Percentiles rank a stretch among this genome's conserved stretches.
Conservation (phyloP, 106 monocot species). For the Dendrobium officinale region DNA sequence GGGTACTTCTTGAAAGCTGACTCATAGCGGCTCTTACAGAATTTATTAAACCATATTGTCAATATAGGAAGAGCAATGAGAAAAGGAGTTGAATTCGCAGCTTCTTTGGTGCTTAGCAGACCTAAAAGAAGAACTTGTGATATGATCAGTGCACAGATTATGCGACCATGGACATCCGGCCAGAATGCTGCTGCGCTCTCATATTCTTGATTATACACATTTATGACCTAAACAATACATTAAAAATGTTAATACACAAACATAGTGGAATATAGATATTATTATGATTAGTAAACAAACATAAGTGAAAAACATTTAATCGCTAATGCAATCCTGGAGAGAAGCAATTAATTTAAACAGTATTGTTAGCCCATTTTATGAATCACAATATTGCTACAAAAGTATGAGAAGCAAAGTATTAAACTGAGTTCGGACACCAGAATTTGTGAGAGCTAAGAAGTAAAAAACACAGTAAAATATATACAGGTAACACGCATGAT, state of each 20-base stretch:
- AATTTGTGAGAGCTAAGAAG: neutral
- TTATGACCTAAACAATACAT: conserved; percentile 43
- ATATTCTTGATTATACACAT: conserved; percentile 83
- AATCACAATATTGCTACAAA: neutral
- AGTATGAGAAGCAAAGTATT: neutral
- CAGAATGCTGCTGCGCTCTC: conserved; percentile 74
- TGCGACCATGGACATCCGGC: conserved; percentile 64
- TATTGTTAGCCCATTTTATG: neutral
- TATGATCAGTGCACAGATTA: conserved; percentile 48
- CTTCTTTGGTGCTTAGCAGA: conserved; percentile 54
- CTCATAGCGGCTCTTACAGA: conserved; percentile 60
- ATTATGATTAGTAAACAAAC: too few species aligned
- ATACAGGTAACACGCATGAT: neutral
- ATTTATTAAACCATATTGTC: conserved; percentile 63
- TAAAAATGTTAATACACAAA: neutral
- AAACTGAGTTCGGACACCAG: too few species aligned
- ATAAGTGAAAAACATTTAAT: neutral
- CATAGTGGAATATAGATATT: neutral
- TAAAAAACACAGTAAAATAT: neutral
- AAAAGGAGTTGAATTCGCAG: conserved; percentile 52
- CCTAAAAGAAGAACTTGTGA: conserved; percentile 66
- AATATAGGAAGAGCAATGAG: conserved; percentile 64
- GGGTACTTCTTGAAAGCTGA: conserved; percentile 63
- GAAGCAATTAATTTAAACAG: neutral
- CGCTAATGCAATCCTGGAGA: neutral